These are phyloP conservation scores for Botrytis elliptica DNA, from an alignment of 2,329 filamentous ascomycete species.

Conservation along the genomic window DNA sequence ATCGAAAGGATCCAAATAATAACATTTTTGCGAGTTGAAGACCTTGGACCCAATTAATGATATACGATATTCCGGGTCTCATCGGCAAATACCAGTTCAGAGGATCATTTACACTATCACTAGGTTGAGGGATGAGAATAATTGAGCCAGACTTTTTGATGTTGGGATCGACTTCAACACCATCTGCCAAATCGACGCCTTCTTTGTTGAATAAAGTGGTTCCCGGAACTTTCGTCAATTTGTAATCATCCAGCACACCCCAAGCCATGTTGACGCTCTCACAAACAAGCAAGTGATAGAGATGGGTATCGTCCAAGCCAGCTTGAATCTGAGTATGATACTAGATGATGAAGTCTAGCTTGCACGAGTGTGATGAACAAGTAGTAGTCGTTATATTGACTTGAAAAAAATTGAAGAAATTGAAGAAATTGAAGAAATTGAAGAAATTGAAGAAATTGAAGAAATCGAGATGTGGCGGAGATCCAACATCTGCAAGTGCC, in stretches of 20 bases:
- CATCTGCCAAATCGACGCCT: background rate
- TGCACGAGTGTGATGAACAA: background rate
- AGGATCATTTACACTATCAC: background rate
- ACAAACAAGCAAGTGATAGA: background rate
- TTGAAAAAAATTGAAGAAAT: background rate
- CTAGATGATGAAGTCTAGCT: background rate
- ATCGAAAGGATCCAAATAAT: background rate
- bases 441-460: background rate
- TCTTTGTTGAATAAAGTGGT: background rate
- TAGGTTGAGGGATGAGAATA: background rate
- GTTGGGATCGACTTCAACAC: background rate
- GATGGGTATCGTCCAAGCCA: background rate
- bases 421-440: background rate
- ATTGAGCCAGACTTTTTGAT: background rate
- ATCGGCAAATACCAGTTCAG: background rate
- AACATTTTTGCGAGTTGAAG: background rate
- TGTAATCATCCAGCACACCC: background rate
- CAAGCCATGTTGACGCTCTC: background rate
- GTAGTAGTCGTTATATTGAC: background rate
- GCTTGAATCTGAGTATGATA: background rate
- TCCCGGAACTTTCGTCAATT: background rate
- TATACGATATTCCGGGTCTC: background rate
- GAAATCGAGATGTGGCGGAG: background rate
- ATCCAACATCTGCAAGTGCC: background rate
- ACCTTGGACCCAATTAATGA: background rate